These are phyloP conservation scores for Thermomyces lanuginosus DNA, from an alignment of 2,329 filamentous ascomycete species.

Conservation along the genomic window DNA sequence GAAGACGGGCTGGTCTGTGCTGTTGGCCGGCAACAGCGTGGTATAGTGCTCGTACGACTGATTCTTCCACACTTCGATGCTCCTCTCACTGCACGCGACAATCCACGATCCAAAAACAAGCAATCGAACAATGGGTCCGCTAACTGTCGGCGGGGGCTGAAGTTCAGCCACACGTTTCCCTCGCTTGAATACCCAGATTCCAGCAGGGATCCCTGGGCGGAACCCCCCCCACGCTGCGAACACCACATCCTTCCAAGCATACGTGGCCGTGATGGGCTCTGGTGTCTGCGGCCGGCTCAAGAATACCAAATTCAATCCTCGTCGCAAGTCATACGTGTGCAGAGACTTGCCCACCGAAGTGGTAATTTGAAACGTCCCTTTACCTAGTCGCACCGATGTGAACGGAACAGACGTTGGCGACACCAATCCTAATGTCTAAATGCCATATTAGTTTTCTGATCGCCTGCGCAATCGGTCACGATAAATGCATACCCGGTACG, in stretches of 20 bases:
- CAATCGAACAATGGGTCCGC: constrained; percentile 59
- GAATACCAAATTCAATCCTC: constrained; percentile 82
- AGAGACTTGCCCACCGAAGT: constrained; percentile 80
- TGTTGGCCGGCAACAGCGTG: constrained; percentile 47
- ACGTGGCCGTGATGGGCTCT: constrained; percentile 66
- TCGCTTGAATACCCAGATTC: constrained; percentile 82
- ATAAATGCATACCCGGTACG: constrained; percentile 55
- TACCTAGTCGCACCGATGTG: constrained; percentile 72
- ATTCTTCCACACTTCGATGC: constrained; percentile 81
- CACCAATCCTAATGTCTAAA: too few relatives aligned
- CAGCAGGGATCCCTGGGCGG: constrained; percentile 30
- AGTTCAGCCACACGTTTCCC: constrained; percentile 71
- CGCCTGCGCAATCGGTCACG: constrained; percentile 5
- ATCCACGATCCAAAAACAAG: constrained; percentile 84
- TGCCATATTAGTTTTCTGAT: too few relatives aligned
- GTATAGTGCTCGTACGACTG: constrained; percentile 77
- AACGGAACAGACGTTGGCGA: constrained; percentile 85
- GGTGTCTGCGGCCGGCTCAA: constrained; percentile 83
- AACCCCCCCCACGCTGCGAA: constrained; percentile 75
- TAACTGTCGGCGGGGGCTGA: constrained; percentile 43
- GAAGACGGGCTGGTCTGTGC: constrained; percentile 46
- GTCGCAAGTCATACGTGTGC: constrained; percentile 88
- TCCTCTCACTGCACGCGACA: constrained; percentile 56
- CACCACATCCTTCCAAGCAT: constrained; percentile 71
- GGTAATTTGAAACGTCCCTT: constrained; percentile 92